Base-by-base conservation (phyloP, 208 protist species). In the Leptomonas seymouri region DNA sequence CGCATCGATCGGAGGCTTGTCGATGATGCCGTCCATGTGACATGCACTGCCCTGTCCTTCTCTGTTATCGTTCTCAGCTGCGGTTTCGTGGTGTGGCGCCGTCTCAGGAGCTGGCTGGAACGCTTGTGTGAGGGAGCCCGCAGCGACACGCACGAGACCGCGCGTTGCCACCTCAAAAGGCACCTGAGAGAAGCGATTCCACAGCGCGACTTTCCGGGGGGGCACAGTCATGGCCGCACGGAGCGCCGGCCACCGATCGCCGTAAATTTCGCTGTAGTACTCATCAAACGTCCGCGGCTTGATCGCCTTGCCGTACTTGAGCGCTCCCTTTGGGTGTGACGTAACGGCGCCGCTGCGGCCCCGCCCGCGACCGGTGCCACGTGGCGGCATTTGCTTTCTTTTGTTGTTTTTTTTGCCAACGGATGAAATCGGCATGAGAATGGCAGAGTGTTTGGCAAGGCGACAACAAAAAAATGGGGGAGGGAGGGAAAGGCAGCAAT, bases 171-270 rank as follows among this genome's bases (percentile, higher is more conserved):
- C 77, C 48, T 68, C 77, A 58, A 90, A 87, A 21, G 91, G 81
- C n/a, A 93, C 56, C 71, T 89, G 84, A 41, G 76, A 91, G 67
- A 86, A 96, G 30, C 86, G 81, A 70, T 96, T 96, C 78, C 84
- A 93, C 67, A 96, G 66, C 7, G 81, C 86, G 14, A 90, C 80
- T 74, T 93, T 93, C 36, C 44, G 39, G 7, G 83, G 63, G n/a
- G 69, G 27, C 21, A 31, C 39, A 12, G 64, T 42, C 86, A 96
- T 78, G 8, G 87, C 77, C 18, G 77, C 69, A 23, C 78, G 65
- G 34, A 96, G 78, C 16, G 56, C 44, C 20, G 86, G 84, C 88
- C 91, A 96, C 23, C 91, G 87, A 18, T 83, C 74, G 53, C 87
- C 91, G 61, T 93, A 96, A 50, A 86, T 44, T 14, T 70, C 63